A percentile compares a stretch with the other conserved stretches of the same genome.
Evolutionary conservation across 768 basidiomycete species (phyloP).

Genomic region (Trametes elegans): DNA sequence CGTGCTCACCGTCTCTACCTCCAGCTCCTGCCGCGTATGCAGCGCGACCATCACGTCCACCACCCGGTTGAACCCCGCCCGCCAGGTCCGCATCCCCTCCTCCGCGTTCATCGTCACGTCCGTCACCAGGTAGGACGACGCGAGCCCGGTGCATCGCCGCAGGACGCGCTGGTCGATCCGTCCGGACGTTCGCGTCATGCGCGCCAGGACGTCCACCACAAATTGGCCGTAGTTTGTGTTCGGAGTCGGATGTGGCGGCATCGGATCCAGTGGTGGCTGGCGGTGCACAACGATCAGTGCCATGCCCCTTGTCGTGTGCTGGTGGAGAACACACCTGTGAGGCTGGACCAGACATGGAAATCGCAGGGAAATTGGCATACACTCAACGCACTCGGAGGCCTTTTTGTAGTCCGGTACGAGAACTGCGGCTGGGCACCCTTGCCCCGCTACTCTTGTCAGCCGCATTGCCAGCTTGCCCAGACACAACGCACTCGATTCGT

Average conservation of each 20-base stretch:
- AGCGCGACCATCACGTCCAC: slow-evolving; percentile 75
- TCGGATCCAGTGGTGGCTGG: neutral
- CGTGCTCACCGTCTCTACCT: slow-evolving; percentile 72
- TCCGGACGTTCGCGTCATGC: slow-evolving; percentile 45
- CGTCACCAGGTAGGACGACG: slow-evolving; percentile 77
- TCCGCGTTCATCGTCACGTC: slow-evolving; percentile 65
- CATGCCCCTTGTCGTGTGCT: too few relatives aligned
- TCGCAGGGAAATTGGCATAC: neutral
- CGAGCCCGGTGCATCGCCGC: slow-evolving; percentile 62
- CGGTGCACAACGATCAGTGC: too few relatives aligned
- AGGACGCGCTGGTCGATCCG: slow-evolving; percentile 60
- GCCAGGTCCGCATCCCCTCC: slow-evolving; percentile 60
- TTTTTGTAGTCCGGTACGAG: neutral
- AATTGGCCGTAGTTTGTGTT: slow-evolving; percentile 62
- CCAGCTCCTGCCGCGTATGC: slow-evolving; percentile 62
- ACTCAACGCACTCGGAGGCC: neutral
- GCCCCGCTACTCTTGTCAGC: neutral
- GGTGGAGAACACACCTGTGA: slow-evolving; percentile 3
- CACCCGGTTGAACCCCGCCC: slow-evolving; percentile 60
- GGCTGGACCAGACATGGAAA: neutral
- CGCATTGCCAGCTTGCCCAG: slow-evolving; percentile 1
- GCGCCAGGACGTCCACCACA: slow-evolving; percentile 53
- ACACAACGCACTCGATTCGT: neutral
- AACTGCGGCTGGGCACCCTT: slow-evolving; percentile 1
- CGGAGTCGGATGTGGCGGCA: neutral